Evolutionary conservation across 169 alveolate genomes (phyloP), one percentile per base, ranked within the genome.

Genomic region (Plasmodium inui): DNA sequence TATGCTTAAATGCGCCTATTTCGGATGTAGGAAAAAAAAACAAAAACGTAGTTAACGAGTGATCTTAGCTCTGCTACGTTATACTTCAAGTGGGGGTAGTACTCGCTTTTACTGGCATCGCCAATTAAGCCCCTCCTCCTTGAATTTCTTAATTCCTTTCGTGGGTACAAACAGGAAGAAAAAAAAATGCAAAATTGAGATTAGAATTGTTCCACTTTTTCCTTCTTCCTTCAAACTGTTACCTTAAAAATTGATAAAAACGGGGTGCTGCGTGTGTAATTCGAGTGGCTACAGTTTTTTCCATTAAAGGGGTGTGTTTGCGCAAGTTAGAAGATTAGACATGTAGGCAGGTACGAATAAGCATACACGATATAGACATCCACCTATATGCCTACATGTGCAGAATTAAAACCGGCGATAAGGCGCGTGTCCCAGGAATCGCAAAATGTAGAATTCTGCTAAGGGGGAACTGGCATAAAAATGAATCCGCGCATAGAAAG

Each of bases 331-430:
- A 50, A 41, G 61, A 46, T 30, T 46, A 53, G 79, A 80, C 57
- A 28, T 34, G 14, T 57, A 61, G n/a, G 37, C 34, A 89, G 17
- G 67, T 72, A 44, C 76, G 71, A 50, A 86, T 46, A 78, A 55
- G 81, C 81, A 90, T 90, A 90, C 37, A 78, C 81, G 39, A 76
- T 76, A 90, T 90, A 34, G 50, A 70, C 70, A 83, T 67, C n/a
- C 22, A 2, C 26, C 28, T 70, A 19, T 41, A 30, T 14, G 50
- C 37, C 79, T 28, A 9, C 46, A 46, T 53, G 30, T 30, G 53
- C n/a, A 86, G 44, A 79, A 57, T 61, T 55, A 55, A 55, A 84
- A 84, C 28, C 39, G 71, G 28, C 19, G 26, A 7, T 39, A 57
- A 84, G 41, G 41, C 39, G 76, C 17, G 17, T 10, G 37, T 28